Conservation (phyloP, 176 grass and related monocot genomes). For the Eragrostis nindensis region DNA sequence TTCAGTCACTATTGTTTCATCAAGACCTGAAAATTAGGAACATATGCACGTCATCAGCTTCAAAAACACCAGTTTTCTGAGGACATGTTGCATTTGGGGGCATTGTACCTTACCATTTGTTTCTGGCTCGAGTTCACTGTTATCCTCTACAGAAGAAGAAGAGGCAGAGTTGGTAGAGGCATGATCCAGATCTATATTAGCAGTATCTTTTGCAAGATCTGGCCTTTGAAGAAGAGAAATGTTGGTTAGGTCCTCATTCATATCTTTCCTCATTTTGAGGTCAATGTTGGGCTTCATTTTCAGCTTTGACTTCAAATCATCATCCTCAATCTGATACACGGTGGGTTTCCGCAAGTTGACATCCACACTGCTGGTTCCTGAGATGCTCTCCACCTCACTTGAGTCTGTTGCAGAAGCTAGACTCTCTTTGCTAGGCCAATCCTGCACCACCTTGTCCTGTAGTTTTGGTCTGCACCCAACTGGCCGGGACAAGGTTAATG, state of each 20-base stretch:
- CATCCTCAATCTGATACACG: constrained; percentile 58
- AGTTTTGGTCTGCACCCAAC: constrained; percentile 49
- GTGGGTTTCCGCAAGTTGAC: constrained; percentile 75
- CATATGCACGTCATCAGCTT: background rate
- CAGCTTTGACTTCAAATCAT: constrained; percentile 62
- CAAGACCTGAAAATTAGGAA: constrained; percentile 48
- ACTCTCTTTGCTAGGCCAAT: constrained; percentile 63
- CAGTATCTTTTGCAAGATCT: constrained; percentile 41
- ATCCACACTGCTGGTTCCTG: constrained; percentile 36
- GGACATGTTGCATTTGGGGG: constrained; percentile 11
- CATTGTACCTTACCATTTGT: constrained; percentile 35
- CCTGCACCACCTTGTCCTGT: constrained; percentile 18
- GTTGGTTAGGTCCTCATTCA: constrained; percentile 64
- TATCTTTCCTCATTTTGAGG: constrained; percentile 75
- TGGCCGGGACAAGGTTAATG: constrained; percentile 40
- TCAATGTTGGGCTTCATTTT: constrained; percentile 63
- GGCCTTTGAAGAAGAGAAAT: constrained; percentile 86
- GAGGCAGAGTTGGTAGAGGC: constrained; percentile 15
- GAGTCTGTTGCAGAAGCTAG: constrained; percentile 37
- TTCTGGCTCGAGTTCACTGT: constrained; percentile 21
- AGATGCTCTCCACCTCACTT: constrained; percentile 26
- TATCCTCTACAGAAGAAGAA: constrained; percentile 33
- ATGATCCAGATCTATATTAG: constrained; percentile 38
- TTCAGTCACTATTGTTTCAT: constrained; percentile 20
- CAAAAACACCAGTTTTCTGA: constrained; percentile 18